Evolutionary conservation across 2,329 filamentous ascomycete species (phyloP).

Genomic region (Fusarium stilboides): DNA sequence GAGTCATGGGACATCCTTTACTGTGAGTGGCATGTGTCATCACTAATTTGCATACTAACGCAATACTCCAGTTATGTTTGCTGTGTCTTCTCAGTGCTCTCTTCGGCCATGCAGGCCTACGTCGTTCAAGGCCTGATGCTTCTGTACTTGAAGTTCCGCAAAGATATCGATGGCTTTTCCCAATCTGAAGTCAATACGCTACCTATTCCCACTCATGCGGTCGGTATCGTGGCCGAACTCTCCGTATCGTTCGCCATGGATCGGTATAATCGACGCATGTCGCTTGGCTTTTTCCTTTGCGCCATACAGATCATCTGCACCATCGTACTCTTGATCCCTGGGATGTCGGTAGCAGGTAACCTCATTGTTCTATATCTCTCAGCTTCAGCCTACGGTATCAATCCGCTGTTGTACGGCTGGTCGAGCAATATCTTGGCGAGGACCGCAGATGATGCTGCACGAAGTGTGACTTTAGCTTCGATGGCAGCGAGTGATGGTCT

Average conservation of each 20-base stretch:
- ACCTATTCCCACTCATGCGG: slow-evolving; percentile 46
- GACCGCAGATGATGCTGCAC: slow-evolving; percentile 56
- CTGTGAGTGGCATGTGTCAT: slow-evolving; percentile 37
- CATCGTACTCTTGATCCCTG: slow-evolving; percentile 37
- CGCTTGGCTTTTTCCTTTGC: slow-evolving; percentile 32
- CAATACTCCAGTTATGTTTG: slow-evolving; percentile 9
- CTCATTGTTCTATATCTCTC: slow-evolving; percentile 44
- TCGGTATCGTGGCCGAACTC: slow-evolving; percentile 47
- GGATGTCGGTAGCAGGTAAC: slow-evolving; percentile 39
- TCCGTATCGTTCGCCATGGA: slow-evolving; percentile 43
- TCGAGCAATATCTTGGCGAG: slow-evolving; percentile 43
- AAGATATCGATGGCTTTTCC: slow-evolving; percentile 37
- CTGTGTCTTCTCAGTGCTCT: slow-evolving; percentile 52
- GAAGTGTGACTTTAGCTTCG: slow-evolving; percentile 58
- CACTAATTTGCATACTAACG: neutral
- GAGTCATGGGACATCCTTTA: slow-evolving; percentile 48
- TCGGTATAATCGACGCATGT: slow-evolving; percentile 20
- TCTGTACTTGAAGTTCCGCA: slow-evolving; percentile 44
- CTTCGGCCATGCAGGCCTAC: slow-evolving; percentile 42
- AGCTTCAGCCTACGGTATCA: slow-evolving; percentile 46
- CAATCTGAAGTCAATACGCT: slow-evolving; percentile 49
- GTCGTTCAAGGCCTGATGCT: slow-evolving; percentile 48
- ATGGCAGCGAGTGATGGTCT: slow-evolving; percentile 59
- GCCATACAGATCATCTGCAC: slow-evolving; percentile 36
- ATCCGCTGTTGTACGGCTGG: slow-evolving; percentile 48